phyloP scores from a whole-genome alignment of 2,329 filamentous ascomycete genomes.

The Epichloe hybrida region DNA sequence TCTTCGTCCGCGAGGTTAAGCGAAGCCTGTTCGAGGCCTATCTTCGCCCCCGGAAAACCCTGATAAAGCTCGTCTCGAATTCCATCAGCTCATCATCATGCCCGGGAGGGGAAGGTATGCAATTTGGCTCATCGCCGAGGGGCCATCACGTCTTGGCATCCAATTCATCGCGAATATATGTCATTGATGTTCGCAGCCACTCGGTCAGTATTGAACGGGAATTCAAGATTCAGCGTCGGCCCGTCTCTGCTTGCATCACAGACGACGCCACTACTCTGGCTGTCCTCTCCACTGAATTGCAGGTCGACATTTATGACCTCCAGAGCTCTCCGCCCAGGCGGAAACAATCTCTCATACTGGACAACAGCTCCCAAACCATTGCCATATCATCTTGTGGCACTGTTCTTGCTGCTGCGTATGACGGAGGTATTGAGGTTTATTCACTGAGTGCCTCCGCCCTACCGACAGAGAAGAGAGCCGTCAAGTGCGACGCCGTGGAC shows the following conservation, averaged over 20 bases:
- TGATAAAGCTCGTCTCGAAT: conserved; percentile 69
- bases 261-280: conserved; percentile 67
- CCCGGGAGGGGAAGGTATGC: conserved; percentile 78
- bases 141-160: conserved; percentile 66
- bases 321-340: conserved; percentile 49
- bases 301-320: conserved; percentile 76
- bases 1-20: conserved; percentile 59
- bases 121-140: conserved; percentile 65
- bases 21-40: conserved; percentile 68
- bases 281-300: conserved; percentile 68
- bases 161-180: conserved; percentile 73
- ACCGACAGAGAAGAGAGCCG: conserved; percentile 55
- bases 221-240: conserved; percentile 64
- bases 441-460: conserved; percentile 53
- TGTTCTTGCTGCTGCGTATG: conserved; percentile 72
- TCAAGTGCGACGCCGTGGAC: conserved; percentile 68
- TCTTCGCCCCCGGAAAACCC: conserved; percentile 52
- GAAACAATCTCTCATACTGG: conserved; percentile 61
- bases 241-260: conserved; percentile 62
- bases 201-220: conserved; percentile 57
- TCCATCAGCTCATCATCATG: conserved; percentile 74
- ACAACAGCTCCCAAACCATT: conserved; percentile 66
- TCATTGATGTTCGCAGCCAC: conserved; percentile 52
- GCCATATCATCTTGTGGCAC: conserved; percentile 69
- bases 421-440: conserved; percentile 79